These are phyloP conservation scores for Pythium aquatile DNA, from an alignment of 352 stramenopile genomes.

Conservation along the genomic window DNA sequence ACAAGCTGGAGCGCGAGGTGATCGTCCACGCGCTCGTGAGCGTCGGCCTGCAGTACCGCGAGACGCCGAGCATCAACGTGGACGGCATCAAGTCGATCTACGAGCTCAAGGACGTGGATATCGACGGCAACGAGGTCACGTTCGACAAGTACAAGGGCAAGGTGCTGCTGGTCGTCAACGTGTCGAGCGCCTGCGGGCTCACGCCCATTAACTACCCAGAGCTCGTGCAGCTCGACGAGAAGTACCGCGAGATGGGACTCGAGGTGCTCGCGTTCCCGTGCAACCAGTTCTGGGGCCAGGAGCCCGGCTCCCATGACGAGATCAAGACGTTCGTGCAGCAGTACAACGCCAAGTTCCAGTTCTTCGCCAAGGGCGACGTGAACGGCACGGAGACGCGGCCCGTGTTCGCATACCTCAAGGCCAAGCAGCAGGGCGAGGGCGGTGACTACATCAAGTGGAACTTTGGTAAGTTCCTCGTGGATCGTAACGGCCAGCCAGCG, in stretches of 20 bases:
- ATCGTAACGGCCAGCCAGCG: conserved; percentile 62
- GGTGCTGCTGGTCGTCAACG: conserved; percentile 23
- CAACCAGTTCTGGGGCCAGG: conserved; percentile 82
- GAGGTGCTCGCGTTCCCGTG: conserved; percentile 80
- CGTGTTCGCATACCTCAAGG: conserved; percentile 82
- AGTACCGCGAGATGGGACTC: conserved; percentile 54
- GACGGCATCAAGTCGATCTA: conserved; percentile 63
- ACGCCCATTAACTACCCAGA: conserved; percentile 65
- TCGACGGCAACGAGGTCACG: conserved; percentile 48
- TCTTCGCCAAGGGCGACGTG: conserved; percentile 78
- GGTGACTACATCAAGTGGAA: conserved; percentile 82
- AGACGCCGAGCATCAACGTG: conserved; percentile 38
- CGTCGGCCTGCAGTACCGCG: conserved; percentile 43
- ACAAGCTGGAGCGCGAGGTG: conserved; percentile 43
- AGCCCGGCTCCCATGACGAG: conserved; percentile 50
- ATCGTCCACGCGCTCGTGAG: conserved; percentile 49
- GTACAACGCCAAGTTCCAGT: conserved; percentile 45
- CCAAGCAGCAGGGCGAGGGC: conserved; percentile 36
- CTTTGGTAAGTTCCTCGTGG: conserved; percentile 89
- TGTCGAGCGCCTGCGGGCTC: conserved; percentile 21
- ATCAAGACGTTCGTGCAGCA: conserved; percentile 61
- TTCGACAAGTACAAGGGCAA: conserved; percentile 49
- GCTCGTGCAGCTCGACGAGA: conserved; percentile 31
- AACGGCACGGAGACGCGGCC: conserved; percentile 78
- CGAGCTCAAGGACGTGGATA: conserved; percentile 57